These are phyloP conservation scores for Scytalidium sp. DNA, from an alignment of 2,329 filamentous ascomycete species.

Conservation along the genomic window DNA sequence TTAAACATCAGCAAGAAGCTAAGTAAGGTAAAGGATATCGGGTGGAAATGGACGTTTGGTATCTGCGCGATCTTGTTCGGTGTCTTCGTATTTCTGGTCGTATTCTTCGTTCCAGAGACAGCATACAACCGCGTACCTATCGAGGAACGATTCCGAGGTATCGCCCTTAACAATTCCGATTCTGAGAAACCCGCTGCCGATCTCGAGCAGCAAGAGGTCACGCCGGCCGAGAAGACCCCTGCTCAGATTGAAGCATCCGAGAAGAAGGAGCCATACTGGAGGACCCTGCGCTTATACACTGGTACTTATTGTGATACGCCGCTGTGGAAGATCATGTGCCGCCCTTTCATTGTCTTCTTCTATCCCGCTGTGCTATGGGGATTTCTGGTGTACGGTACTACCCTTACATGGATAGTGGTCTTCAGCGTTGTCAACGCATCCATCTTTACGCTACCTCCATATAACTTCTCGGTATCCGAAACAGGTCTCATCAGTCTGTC, in stretches of 20 bases:
- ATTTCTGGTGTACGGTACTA: conserved; percentile 39
- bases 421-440: conserved; percentile 45
- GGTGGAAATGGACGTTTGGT: conserved; percentile 37
- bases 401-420: conserved; percentile 37
- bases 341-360: conserved; percentile 32
- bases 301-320: conserved; percentile 28
- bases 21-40: conserved; percentile 28
- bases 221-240: conserved; percentile 2
- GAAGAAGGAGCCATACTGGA: conserved; percentile 25
- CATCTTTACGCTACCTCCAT: conserved; percentile 24
- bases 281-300: conserved; percentile 25
- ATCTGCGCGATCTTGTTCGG: conserved; percentile 32
- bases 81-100: conserved; percentile 13
- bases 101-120: conserved; percentile 20
- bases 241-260: conserved; percentile 9
- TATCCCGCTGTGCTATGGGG: conserved; percentile 35
- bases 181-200: conserved; percentile 8
- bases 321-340: conserved; percentile 31
- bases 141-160: conserved; percentile 6
- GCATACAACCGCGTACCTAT: conserved; percentile 25
- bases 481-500: conserved; percentile 48
- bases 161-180: conserved; percentile 18
- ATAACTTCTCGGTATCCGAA: conserved; percentile 45
- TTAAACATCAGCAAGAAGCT: no score
- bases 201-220: conserved; percentile 5